Evolutionary conservation across 495 filamentous ascomycete genomes (phyloP).

Genomic region (Oleoguttula mirabilis): DNA sequence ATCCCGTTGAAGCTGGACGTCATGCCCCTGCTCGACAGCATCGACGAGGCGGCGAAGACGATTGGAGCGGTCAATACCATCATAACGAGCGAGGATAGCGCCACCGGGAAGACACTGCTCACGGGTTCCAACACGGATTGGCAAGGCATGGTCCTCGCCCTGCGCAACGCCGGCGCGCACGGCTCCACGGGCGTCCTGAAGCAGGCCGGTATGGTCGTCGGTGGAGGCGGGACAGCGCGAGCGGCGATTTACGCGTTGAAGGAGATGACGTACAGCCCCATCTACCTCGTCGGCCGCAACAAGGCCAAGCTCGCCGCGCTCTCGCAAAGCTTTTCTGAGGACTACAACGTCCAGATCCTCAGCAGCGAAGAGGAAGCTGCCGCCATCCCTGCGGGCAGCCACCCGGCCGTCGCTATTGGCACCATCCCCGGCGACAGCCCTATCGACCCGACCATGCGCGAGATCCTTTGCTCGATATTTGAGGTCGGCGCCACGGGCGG

Average conservation of each 20-base stretch:
- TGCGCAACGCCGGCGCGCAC: conserved; percentile 58
- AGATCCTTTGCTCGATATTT: conserved; percentile 53
- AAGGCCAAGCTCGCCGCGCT: conserved; percentile 53
- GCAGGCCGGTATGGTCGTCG: conserved; percentile 59
- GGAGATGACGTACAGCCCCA: conserved; percentile 66
- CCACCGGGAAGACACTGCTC: conserved; percentile 28
- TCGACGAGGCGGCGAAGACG: conserved; percentile 61
- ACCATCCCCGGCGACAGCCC: conserved; percentile 85
- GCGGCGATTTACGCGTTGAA: conserved; percentile 85
- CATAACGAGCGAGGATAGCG: conserved; percentile 38
- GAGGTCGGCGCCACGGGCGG: conserved; percentile 25
- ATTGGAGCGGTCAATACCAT: conserved; percentile 97
- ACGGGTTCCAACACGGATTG: conserved; percentile 92
- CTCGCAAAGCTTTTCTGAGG: conserved; percentile 49
- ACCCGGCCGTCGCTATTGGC: conserved; percentile 67
- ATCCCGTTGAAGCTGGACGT: conserved; percentile 91
- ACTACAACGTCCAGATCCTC: conserved; percentile 61
- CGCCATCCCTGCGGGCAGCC: conserved; percentile 34
- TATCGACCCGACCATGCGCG: conserved; percentile 59
- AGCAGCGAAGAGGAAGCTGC: conserved; percentile 39
- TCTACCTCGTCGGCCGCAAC: conserved; percentile 80
- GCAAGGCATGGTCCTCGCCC: conserved; percentile 74
- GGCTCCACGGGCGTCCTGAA: conserved; percentile 21
- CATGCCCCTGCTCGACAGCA: conserved; percentile 65
- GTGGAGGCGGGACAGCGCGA: conserved; percentile 81